These are phyloP conservation scores for Fraxinus anomala DNA, from an alignment of 257 asterid genomes.

Conservation along the genomic window DNA sequence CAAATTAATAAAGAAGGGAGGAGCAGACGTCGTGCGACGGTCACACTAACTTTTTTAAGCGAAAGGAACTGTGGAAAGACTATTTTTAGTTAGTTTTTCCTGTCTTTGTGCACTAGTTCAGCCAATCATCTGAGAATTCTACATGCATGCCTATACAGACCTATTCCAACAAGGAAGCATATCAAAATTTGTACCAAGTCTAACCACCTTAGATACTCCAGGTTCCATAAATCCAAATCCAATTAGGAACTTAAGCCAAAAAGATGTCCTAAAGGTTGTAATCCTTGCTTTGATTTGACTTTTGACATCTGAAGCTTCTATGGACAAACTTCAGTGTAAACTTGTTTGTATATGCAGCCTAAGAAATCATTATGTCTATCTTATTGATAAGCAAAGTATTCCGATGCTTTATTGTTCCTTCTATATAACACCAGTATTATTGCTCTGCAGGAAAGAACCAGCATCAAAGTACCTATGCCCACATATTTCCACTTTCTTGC, in stretches of 20 bases:
- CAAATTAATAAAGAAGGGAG: background rate
- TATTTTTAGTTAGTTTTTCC: too few species aligned
- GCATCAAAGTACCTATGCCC: conserved; percentile 84
- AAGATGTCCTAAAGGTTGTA: background rate
- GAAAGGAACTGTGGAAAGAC: background rate
- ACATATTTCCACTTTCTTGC: conserved; percentile 96
- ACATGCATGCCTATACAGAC: background rate
- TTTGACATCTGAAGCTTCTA: background rate
- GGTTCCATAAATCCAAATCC: background rate
- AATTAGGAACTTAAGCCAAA: background rate
- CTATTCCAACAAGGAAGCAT: background rate
- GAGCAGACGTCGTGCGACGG: background rate
- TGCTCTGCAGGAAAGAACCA: conserved; percentile 56
- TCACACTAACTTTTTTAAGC: background rate
- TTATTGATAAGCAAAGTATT: background rate
- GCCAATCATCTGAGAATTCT: background rate
- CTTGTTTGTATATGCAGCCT: background rate
- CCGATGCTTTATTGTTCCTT: conserved; percentile 11
- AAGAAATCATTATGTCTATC: background rate
- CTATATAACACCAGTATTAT: conserved; percentile 17
- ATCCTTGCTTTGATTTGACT: background rate
- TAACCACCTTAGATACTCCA: background rate
- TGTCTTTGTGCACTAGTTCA: background rate
- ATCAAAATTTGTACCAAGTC: background rate
- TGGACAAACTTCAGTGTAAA: background rate